Conservation (phyloP, 1,284 basidiomycete species). For the Veloboletus limbatus region DNA sequence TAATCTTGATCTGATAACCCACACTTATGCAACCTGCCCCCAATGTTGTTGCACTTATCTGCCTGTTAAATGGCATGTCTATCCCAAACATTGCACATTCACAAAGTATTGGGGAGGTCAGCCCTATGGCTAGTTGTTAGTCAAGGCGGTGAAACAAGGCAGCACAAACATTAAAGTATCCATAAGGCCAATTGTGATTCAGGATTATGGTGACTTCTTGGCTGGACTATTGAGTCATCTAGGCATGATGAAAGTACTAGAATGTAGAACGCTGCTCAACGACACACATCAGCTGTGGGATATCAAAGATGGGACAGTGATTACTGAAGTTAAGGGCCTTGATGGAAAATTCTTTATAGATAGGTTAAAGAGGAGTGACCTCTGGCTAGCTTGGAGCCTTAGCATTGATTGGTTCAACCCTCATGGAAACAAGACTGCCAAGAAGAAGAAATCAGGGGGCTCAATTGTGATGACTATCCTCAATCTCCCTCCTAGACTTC, state of each 20-base stretch:
- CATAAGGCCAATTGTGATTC: conserved; percentile 24
- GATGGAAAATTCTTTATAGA: conserved; percentile 23
- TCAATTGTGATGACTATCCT: conserved; percentile 33
- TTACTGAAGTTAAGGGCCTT: conserved; percentile 27
- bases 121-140: not conserved
- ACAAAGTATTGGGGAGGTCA: not conserved
- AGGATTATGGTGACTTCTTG: conserved; percentile 34
- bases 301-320: conserved; percentile 31
- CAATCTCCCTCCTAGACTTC: conserved; percentile 33
- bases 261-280: conserved; percentile 12
- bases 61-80: not conserved
- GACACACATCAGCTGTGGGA: conserved; percentile 18
- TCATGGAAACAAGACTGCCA: conserved; percentile 25
- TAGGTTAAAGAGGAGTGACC: conserved; percentile 13
- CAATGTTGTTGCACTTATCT: conserved; percentile 2
- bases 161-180: conserved; percentile 4
- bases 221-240: conserved; percentile 24
- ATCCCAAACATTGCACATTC: not conserved
- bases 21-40: not conserved
- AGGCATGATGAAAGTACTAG: conserved; percentile 30
- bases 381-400: conserved; percentile 26
- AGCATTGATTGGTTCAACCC: conserved; percentile 42
- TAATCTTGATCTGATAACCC: conserved; percentile 1
- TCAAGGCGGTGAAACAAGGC: not conserved
- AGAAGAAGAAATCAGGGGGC: conserved; percentile 29